Base-by-base conservation (phyloP, 495 filamentous ascomycete genomes). In the Aspergillus baeticus region DNA sequence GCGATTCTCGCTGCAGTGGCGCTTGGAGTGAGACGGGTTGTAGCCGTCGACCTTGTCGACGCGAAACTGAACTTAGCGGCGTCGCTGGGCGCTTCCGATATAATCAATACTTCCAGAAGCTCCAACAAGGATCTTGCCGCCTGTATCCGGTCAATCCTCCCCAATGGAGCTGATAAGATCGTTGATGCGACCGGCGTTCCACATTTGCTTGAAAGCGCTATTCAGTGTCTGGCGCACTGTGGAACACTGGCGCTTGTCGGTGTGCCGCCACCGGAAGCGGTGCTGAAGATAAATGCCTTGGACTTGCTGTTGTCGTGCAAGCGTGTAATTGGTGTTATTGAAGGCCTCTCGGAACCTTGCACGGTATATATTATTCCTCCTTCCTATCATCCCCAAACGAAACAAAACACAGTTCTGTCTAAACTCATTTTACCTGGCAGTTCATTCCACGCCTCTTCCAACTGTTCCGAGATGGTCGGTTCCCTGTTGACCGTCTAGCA, bases 41-140 rank as follows among this genome's bases (percentile, higher is more conserved):
- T 79, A n/a, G 77, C 73, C 0, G 72, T 79, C 2, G 77, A 80
- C 51, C 63, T 78, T 22, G 63, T 73, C 18, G 63, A 73, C 26
- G 60, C 58, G 20, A 74, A 74, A 29, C 60, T 82, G 10, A 65
- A 65, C 23, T 23, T 78, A 15, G 76, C 78, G 4, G 63, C 50
- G 17, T 62, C 66, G 23, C 56, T 81, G 2, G 79, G 79, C 13
- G 77, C 79, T 5, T 74, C 72, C 0, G 57, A 77, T 57, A 62
- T 59, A 5, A 63, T 80, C 21, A 65, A 76, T 54, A 73, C 69
- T 0, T 69, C 63, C 3, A 26, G n/a, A 1, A 26, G 52, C 0
- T 4, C 33, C 2, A 62, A 69, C 33, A n/a, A n/a, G n/a, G n/a
- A n/a, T n/a, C 63, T 79, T 2, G 63, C 59, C 3, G 58, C 55